Percentiles rank a stretch among this genome's conserved stretches.
Evolutionary conservation across 108 stramenopile species (phyloP).

Genomic region (Pelagomonas calceolata): DNA sequence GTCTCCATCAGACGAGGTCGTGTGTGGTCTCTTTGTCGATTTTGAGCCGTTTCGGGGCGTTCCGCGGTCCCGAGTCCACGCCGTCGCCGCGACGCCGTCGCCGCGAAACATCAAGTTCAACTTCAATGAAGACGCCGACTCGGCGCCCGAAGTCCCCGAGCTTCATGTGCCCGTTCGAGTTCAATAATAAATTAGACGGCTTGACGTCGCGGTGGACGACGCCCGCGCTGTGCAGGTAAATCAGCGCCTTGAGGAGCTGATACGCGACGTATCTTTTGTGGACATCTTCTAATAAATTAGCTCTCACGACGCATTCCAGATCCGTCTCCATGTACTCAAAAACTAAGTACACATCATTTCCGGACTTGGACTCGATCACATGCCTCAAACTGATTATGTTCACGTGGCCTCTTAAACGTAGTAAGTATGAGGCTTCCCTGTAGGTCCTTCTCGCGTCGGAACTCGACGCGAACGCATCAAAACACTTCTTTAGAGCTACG

Average conservation of each 20-base stretch:
- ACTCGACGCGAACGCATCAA: slow-evolving; percentile 50
- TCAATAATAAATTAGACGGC: slow-evolving; percentile 45
- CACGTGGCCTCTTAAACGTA: slow-evolving; percentile 37
- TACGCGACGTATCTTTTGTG: slow-evolving; percentile 55
- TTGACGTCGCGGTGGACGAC: slow-evolving; percentile 44
- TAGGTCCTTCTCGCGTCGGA: slow-evolving; percentile 49
- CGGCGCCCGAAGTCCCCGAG: slow-evolving; percentile 45
- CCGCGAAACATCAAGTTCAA: no score
- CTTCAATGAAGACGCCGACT: no score
- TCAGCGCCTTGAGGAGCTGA: slow-evolving; percentile 44
- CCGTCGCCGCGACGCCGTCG: no score
- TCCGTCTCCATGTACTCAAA: slow-evolving; percentile 57
- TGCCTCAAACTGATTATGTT: slow-evolving; percentile 46
- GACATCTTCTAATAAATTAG: slow-evolving; percentile 48
- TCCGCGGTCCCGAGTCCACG: no score
- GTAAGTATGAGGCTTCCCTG: slow-evolving; percentile 48
- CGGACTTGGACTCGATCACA: slow-evolving; percentile 47
- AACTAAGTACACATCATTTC: slow-evolving; percentile 43
- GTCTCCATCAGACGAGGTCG: no score
- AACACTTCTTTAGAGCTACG: slow-evolving; percentile 53
- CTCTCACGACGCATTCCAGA: slow-evolving; percentile 49
- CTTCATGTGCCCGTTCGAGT: slow-evolving; percentile 48
- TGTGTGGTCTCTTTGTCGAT: no score
- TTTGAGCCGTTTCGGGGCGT: no score
- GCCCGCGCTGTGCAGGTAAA: slow-evolving; percentile 49